These are phyloP conservation scores for Septoria linicola DNA, from an alignment of 2,329 filamentous ascomycete species.

Conservation along the genomic window DNA sequence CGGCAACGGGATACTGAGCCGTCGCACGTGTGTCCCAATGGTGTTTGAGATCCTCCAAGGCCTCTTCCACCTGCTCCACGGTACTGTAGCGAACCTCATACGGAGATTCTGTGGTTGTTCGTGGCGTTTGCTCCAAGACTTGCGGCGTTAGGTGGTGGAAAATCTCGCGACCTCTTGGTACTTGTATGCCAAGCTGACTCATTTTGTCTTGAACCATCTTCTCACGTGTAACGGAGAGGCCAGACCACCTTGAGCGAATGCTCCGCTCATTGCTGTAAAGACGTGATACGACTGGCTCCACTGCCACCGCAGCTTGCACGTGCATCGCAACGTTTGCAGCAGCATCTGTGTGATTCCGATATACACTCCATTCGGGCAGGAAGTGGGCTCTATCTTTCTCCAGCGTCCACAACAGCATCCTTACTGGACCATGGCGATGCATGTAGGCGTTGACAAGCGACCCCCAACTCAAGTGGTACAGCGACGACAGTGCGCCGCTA, in stretches of 20 bases:
- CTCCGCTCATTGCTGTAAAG: not conserved
- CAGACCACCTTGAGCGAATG: conserved; percentile 6
- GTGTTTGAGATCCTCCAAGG: conserved; percentile 1
- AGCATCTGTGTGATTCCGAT: conserved; percentile 8
- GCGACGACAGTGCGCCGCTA: conserved; percentile 41
- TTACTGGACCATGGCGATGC: conserved; percentile 74
- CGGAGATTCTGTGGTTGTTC: not conserved
- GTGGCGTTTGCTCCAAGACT: not conserved
- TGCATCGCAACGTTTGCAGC: conserved; percentile 58
- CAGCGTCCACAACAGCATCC: conserved; percentile 72
- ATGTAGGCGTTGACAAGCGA: conserved; percentile 50
- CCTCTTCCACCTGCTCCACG: conserved; percentile 1
- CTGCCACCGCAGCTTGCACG: conserved; percentile 44
- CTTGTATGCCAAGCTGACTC: conserved; percentile 6
- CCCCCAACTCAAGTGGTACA: conserved; percentile 63
- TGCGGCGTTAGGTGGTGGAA: not conserved
- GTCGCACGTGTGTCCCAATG: conserved; percentile 1
- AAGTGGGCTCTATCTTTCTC: conserved; percentile 59
- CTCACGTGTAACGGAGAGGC: conserved; percentile 39
- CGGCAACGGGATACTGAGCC: not conserved
- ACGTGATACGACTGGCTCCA: conserved; percentile 5
- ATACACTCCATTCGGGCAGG: conserved; percentile 54
- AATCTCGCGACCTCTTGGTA: conserved; percentile 9
- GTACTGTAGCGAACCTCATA: conserved; percentile 5
- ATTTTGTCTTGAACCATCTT: conserved; percentile 43